Conservation (phyloP, 495 filamentous ascomycete species). For the Penicillium herquei region DNA sequence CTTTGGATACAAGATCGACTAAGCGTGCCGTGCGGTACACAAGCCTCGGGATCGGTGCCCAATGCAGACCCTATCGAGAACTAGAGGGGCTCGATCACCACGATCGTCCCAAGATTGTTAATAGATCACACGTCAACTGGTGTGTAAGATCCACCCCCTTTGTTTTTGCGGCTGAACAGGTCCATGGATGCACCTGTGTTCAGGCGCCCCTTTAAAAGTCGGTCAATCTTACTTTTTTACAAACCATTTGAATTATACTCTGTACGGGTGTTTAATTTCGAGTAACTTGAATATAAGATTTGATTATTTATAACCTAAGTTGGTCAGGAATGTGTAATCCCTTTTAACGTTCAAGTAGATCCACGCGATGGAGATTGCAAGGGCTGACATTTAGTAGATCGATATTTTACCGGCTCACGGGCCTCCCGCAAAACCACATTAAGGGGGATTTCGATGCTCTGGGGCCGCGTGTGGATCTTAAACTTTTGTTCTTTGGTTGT, state of each 20-base stretch:
- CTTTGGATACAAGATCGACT: no score
- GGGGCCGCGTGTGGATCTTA: background rate
- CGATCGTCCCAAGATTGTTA: background rate
- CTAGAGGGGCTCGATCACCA: background rate
- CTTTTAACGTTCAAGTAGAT: background rate
- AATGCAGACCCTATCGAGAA: conserved; percentile 16
- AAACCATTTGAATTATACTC: no score
- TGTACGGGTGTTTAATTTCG: no score
- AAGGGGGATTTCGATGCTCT: background rate
- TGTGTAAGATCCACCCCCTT: background rate
- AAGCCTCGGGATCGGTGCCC: conserved; percentile 16
- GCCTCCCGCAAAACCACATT: conserved; percentile 13
- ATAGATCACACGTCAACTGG: background rate
- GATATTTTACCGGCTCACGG: conserved; percentile 18
- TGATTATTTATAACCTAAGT: no score
- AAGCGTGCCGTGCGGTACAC: conserved; percentile 2
- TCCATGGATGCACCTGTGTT: no score
- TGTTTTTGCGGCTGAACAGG: no score
- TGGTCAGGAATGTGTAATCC: background rate
- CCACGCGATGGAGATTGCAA: conserved; percentile 10
- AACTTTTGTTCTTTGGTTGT: background rate
- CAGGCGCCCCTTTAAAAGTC: no score
- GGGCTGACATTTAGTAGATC: conserved; percentile 18
- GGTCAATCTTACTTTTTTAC: no score
- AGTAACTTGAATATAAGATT: no score